Evolutionary conservation across 2,329 filamentous ascomycete genomes (phyloP).

Genomic region (Sporothrix variecibatus): DNA sequence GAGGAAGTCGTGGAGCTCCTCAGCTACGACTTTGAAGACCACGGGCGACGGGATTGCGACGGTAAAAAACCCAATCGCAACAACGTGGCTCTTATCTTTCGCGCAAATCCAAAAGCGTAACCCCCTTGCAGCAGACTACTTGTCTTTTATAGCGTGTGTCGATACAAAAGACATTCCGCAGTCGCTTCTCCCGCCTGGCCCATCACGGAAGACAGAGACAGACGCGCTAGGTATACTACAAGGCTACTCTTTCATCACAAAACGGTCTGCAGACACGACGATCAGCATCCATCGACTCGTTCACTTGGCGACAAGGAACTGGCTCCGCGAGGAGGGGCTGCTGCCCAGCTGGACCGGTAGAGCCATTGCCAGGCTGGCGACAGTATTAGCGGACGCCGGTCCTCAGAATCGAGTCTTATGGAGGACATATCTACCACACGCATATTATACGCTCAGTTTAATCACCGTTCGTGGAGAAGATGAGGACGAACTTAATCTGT

Average conservation of each 20-base stretch:
- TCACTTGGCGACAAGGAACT: conserved; percentile 37
- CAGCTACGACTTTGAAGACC: conserved; percentile 28
- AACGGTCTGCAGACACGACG: conserved; percentile 27
- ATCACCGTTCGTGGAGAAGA: not conserved
- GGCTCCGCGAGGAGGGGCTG: conserved; percentile 29
- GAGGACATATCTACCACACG: not conserved
- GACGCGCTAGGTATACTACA: conserved; percentile 36
- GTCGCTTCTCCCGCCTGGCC: conserved; percentile 32
- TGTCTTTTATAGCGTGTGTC: conserved; percentile 38
- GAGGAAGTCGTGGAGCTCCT: conserved; percentile 25
- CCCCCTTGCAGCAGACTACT: conserved; percentile 35
- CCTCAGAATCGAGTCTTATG: not conserved
- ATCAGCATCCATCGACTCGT: conserved; percentile 40
- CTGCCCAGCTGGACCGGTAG: not conserved
- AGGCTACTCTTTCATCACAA: conserved; percentile 38
- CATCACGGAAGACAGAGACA: conserved; percentile 25
- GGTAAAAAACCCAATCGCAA: conserved; percentile 26
- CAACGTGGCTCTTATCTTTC: conserved; percentile 32
- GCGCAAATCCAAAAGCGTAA: conserved; percentile 24
- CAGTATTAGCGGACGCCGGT: not conserved
- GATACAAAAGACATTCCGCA: conserved; percentile 37
- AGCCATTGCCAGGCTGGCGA: not conserved
- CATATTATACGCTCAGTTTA: not conserved
- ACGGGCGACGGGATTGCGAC: conserved; percentile 8
- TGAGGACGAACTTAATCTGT: not conserved